These are phyloP conservation scores for Raffaelea arxii DNA, from an alignment of 2,329 filamentous ascomycete species.

Conservation along the genomic window DNA sequence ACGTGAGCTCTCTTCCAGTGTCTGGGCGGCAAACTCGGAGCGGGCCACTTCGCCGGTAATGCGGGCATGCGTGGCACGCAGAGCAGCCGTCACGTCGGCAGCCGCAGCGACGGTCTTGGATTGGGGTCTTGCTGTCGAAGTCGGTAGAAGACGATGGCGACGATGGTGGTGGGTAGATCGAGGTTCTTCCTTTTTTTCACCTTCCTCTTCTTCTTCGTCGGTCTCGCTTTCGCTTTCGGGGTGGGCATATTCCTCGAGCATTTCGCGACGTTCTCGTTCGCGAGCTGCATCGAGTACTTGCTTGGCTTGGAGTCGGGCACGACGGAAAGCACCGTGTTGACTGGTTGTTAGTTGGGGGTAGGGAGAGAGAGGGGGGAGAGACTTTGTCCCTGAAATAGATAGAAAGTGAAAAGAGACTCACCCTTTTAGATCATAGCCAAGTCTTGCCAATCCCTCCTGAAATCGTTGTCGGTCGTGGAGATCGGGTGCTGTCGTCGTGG, in stretches of 20 bases:
- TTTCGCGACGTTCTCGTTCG: slow-evolving; percentile 63
- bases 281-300: slow-evolving; percentile 64
- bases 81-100: slow-evolving; percentile 71
- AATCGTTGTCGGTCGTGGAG: slow-evolving; percentile 53
- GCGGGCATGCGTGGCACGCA: slow-evolving; percentile 77
- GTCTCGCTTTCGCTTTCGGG: slow-evolving; percentile 19
- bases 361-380: background rate
- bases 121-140: slow-evolving; percentile 36
- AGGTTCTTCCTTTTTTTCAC: slow-evolving; percentile 17
- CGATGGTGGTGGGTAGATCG: slow-evolving; percentile 12
- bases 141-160: slow-evolving; percentile 19
- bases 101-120: slow-evolving; percentile 66
- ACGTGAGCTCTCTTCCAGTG: slow-evolving; percentile 71
- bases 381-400: no score
- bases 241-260: slow-evolving; percentile 53
- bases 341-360: slow-evolving; percentile 19
- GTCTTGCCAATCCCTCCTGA: slow-evolving; percentile 53
- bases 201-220: slow-evolving; percentile 15
- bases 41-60: slow-evolving; percentile 78
- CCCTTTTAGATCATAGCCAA: slow-evolving; percentile 58
- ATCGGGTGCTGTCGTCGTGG: background rate
- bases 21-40: slow-evolving; percentile 84
- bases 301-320: slow-evolving; percentile 72
- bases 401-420: no score
- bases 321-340: slow-evolving; percentile 61